Conservation (phyloP, 2,329 filamentous ascomycete genomes). For the Fonsecaea multimorphosa region DNA sequence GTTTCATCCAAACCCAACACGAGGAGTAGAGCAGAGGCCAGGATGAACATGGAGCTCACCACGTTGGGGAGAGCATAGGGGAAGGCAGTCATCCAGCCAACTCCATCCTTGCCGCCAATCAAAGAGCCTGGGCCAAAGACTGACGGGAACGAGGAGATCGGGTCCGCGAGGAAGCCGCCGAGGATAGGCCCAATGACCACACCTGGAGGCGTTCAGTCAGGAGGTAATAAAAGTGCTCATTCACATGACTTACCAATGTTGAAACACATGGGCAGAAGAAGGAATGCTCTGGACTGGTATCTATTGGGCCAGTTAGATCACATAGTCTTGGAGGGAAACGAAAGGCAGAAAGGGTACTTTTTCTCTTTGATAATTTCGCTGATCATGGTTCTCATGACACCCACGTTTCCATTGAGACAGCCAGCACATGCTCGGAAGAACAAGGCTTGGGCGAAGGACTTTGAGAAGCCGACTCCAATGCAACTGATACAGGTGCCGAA, state of each 20-base stretch:
- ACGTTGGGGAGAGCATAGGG: conserved; percentile 75
- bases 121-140: conserved; percentile 67
- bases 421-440: conserved; percentile 72
- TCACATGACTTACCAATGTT: conserved; percentile 60
- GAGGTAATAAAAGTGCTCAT: background rate
- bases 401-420: conserved; percentile 73
- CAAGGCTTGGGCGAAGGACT: conserved; percentile 66
- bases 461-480: conserved; percentile 72
- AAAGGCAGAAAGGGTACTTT: conserved; percentile 53
- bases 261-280: conserved; percentile 71
- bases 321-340: conserved; percentile 52
- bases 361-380: conserved; percentile 74
- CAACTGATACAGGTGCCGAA: conserved; percentile 70
- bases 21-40: conserved; percentile 60
- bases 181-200: conserved; percentile 54
- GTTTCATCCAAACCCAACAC: conserved; percentile 71
- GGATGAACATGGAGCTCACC: conserved; percentile 67
- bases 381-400: conserved; percentile 77
- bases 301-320: conserved; percentile 42
- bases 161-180: conserved; percentile 72
- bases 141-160: conserved; percentile 64
- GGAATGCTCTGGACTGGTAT: conserved; percentile 61
- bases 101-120: conserved; percentile 63
- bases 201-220: conserved; percentile 32
- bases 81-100: conserved; percentile 68